Conservation (phyloP, 2,329 filamentous ascomycete genomes). For the Apiospora malaysiana region DNA sequence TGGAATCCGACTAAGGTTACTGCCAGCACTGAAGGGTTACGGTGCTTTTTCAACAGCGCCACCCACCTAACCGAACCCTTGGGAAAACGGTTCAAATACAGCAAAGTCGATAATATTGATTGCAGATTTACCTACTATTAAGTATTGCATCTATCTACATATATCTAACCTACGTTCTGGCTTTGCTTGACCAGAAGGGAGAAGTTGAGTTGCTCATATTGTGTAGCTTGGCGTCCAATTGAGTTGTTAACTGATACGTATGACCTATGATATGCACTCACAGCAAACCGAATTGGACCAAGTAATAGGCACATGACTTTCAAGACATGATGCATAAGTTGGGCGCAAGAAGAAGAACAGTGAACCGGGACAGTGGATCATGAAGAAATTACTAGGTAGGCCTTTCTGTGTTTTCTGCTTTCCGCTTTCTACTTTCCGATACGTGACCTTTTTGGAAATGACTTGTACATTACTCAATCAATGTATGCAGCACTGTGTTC, state of each 20-base stretch:
- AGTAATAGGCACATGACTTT: conserved; percentile 1
- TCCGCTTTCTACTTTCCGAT: not conserved
- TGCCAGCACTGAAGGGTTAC: not conserved
- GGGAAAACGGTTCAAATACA: not conserved
- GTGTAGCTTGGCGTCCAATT: not conserved
- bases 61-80: not conserved
- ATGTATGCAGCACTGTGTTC: not conserved
- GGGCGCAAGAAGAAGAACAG: conserved; percentile 1
- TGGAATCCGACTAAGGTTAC: not conserved
- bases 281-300: not conserved
- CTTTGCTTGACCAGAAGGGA: too few relatives aligned
- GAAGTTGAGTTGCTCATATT: too few relatives aligned
- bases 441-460: conserved; percentile 4
- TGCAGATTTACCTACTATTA: not conserved
- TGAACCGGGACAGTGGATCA: conserved; percentile 14
- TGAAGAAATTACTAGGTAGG: not conserved
- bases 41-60: not conserved
- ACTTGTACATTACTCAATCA: too few relatives aligned
- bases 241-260: not conserved
- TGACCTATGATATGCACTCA: not conserved
- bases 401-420: not conserved
- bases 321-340: not conserved
- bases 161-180: too few relatives aligned
- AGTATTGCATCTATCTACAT: too few relatives aligned
- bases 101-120: not conserved